A percentile compares a stretch with the other conserved stretches of the same genome.
Evolutionary conservation across 257 asterid genomes (phyloP).

Genomic region (Nicotiana sylvestris): DNA sequence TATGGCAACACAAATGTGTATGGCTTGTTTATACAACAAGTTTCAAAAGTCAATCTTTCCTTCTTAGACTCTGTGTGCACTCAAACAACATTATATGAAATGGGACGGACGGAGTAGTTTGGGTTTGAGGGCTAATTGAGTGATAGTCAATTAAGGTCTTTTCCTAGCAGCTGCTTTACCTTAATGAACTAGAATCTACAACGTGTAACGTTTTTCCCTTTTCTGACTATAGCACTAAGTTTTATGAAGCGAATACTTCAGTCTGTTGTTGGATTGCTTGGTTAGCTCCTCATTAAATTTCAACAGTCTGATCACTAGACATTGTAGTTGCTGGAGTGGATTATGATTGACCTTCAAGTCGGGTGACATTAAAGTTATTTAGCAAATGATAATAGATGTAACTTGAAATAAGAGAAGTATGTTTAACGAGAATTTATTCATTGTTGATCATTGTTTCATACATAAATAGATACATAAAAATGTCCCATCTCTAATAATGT

Average conservation of each 20-base stretch:
- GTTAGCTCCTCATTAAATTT: neutral
- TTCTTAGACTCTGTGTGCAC: no score
- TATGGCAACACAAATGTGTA: no score
- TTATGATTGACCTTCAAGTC: neutral
- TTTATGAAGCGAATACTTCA: neutral
- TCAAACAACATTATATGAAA: no score
- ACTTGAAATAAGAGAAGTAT: neutral
- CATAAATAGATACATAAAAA: neutral
- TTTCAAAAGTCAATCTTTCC: no score
- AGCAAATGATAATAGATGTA: neutral
- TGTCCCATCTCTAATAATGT: neutral
- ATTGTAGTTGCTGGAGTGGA: neutral
- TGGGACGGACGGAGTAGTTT: neutral
- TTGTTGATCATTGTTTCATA: neutral
- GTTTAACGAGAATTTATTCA: neutral
- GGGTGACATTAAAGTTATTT: neutral
- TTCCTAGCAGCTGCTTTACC: neutral
- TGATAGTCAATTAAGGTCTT: neutral
- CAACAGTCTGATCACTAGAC: neutral
- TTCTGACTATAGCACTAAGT: neutral
- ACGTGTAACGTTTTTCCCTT: neutral
- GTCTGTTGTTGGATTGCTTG: neutral
- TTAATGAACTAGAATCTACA: conserved; percentile 4
- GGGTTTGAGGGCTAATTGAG: neutral
- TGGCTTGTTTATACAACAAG: no score